Evolutionary conservation across 768 basidiomycete species (phyloP).

Genomic region (Pilatotrama ljubarskyi): DNA sequence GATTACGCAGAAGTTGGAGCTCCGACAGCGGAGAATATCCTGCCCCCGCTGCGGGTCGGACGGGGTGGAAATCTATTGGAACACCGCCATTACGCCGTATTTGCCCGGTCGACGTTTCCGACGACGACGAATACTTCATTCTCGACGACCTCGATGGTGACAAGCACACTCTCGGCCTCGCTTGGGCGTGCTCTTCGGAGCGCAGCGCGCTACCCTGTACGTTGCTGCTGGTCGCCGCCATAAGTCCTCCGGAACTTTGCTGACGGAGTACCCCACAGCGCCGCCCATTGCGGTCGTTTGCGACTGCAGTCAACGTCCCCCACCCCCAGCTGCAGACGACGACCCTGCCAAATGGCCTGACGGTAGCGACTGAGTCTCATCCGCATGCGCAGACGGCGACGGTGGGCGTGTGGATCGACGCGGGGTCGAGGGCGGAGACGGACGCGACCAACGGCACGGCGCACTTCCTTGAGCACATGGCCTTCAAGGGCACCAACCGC

Average conservation of each 20-base stretch:
- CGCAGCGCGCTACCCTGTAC: constrained; percentile 39
- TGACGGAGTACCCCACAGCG: constrained; percentile 15
- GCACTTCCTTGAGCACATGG: constrained; percentile 99
- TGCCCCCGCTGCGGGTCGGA: too few relatives aligned
- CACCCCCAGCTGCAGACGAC: constrained; percentile 87
- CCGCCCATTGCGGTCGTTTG: constrained; percentile 68
- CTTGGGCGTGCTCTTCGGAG: constrained; percentile 43
- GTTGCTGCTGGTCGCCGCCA: constrained; percentile 10
- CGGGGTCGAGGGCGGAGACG: constrained; percentile 95
- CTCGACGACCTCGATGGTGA: constrained; percentile 45
- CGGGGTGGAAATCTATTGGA: neutral
- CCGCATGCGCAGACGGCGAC: constrained; percentile 94
- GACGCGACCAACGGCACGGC: constrained; percentile 94
- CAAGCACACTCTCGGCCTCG: constrained; percentile 46
- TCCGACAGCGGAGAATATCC: neutral
- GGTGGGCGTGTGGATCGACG: constrained; percentile 99
- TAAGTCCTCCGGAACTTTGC: neutral
- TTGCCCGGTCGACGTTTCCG: constrained; percentile 26
- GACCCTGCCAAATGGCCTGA: constrained; percentile 92
- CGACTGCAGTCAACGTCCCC: constrained; percentile 64
- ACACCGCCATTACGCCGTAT: constrained; percentile 23
- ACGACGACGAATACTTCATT: constrained; percentile 30
- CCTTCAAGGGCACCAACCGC: constrained; percentile 92
- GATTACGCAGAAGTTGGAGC: constrained; percentile 10
- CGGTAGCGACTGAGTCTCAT: constrained; percentile 90